Conservation (phyloP, 2,329 filamentous ascomycete species). For the Lojkania enalia region DNA sequence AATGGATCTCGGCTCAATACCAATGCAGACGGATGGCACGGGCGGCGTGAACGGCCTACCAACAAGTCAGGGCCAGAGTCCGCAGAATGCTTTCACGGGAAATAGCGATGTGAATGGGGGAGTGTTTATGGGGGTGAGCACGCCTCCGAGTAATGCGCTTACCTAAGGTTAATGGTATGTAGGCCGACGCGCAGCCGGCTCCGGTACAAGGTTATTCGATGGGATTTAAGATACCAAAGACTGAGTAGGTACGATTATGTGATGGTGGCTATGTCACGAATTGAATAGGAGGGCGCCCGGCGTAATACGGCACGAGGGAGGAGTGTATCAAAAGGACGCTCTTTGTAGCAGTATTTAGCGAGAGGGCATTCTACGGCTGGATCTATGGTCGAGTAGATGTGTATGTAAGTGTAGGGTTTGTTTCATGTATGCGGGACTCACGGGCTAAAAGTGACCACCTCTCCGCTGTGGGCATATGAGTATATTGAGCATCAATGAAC, state of each 20-base stretch:
- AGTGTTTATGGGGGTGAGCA: conserved; percentile 47
- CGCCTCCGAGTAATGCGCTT: conserved; percentile 7
- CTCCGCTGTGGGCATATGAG: too few species aligned
- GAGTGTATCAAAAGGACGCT: too few species aligned
- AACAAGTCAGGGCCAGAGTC: conserved; percentile 1
- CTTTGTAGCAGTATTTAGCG: too few species aligned
- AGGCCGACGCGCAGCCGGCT: conserved; percentile 33
- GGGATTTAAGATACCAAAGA: conserved; percentile 36
- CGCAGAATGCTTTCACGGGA: conserved; percentile 17
- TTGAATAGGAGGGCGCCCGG: too few species aligned
- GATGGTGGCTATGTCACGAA: not conserved
- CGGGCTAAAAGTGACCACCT: too few species aligned
- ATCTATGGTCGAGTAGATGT: too few species aligned
- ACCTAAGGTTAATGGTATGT: conserved; percentile 11
- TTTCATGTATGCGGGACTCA: too few species aligned
- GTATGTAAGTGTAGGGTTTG: too few species aligned
- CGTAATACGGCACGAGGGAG: too few species aligned
- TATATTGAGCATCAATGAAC: too few species aligned
- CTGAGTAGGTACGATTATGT: not conserved
- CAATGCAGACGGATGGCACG: conserved; percentile 32
- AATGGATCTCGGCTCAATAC: conserved; percentile 45
- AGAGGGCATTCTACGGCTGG: too few species aligned
- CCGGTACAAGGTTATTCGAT: conserved; percentile 30
- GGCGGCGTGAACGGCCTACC: conserved; percentile 15
- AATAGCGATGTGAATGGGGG: conserved; percentile 20